Evolutionary conservation across 2,329 filamentous ascomycete genomes (phyloP).

Genomic region (Trichoderma sp.): DNA sequence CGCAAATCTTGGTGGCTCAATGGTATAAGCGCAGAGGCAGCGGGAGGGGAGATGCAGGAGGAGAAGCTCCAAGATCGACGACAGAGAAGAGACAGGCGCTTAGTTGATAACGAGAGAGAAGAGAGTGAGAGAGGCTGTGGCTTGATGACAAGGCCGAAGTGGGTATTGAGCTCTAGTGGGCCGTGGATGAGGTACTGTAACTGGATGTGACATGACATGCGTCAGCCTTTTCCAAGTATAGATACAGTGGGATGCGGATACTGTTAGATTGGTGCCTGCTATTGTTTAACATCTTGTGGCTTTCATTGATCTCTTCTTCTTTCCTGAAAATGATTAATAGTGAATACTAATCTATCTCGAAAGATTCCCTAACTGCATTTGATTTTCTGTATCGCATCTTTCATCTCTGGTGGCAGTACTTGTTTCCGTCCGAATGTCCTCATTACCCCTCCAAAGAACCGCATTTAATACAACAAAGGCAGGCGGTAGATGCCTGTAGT

Average conservation of each 20-base stretch:
- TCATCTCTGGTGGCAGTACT: not conserved
- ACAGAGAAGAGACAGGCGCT: not conserved
- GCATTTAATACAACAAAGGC: not conserved
- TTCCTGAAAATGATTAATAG: not conserved
- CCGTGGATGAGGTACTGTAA: not conserved
- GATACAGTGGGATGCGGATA: not conserved
- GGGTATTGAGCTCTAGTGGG: conserved; percentile 14
- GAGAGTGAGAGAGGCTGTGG: not conserved
- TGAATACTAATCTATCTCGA: not conserved
- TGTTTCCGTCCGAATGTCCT: not conserved
- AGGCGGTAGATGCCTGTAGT: not conserved
- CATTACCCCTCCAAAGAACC: not conserved
- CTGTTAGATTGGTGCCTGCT: not conserved
- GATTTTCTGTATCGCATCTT: not conserved
- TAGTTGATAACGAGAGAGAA: not conserved
- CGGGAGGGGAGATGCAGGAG: not conserved
- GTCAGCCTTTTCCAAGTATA: not conserved
- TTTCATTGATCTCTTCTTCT: not conserved
- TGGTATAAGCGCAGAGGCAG: not conserved
- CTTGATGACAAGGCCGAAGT: conserved; percentile 14
- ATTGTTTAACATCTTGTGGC: not conserved
- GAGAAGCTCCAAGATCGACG: not conserved
- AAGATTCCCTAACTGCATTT: not conserved
- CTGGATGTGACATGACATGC: not conserved
- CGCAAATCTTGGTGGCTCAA: not conserved